Evolutionary conservation across 1,284 basidiomycete genomes (phyloP).

Genomic region (Neolentinus lepideus): DNA sequence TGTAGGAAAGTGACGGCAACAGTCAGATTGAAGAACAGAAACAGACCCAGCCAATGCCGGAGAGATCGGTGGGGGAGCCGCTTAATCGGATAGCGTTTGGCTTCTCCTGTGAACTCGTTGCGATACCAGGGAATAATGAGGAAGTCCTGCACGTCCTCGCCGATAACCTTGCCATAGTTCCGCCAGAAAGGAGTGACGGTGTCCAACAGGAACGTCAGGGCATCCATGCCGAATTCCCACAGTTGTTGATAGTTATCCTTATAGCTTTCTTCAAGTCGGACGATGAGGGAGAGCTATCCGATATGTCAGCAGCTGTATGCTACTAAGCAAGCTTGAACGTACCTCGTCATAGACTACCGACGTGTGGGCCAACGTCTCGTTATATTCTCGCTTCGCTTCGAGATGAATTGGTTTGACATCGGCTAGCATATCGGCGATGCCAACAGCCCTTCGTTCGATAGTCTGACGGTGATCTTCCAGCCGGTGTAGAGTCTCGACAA

Average conservation of each 20-base stretch:
- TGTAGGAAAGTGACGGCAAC: slow-evolving; percentile 44
- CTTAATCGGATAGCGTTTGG: slow-evolving; percentile 55
- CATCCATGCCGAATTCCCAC: slow-evolving; percentile 71
- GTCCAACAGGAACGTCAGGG: slow-evolving; percentile 64
- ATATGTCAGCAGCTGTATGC: background rate
- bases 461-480: slow-evolving; percentile 29
- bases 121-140: slow-evolving; percentile 73
- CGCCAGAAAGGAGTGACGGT: slow-evolving; percentile 72
- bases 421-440: slow-evolving; percentile 39
- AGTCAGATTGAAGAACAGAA: slow-evolving; percentile 39
- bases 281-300: slow-evolving; percentile 54
- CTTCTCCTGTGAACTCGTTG: slow-evolving; percentile 73
- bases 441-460: slow-evolving; percentile 33
- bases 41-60: slow-evolving; percentile 58
- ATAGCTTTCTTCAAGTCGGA: slow-evolving; percentile 66
- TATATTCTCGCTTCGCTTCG: slow-evolving; percentile 55
- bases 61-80: slow-evolving; percentile 53
- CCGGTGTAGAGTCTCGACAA: slow-evolving; percentile 37
- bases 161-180: slow-evolving; percentile 68
- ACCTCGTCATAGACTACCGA: slow-evolving; percentile 75
- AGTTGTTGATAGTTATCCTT: slow-evolving; percentile 68
- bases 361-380: slow-evolving; percentile 57
- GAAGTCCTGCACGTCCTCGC: slow-evolving; percentile 69
- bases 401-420: slow-evolving; percentile 48
- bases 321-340: slow-evolving; percentile 9